phyloP scores from a whole-genome alignment of 495 filamentous ascomycete species.

The Xylaria flabelliformis region DNA sequence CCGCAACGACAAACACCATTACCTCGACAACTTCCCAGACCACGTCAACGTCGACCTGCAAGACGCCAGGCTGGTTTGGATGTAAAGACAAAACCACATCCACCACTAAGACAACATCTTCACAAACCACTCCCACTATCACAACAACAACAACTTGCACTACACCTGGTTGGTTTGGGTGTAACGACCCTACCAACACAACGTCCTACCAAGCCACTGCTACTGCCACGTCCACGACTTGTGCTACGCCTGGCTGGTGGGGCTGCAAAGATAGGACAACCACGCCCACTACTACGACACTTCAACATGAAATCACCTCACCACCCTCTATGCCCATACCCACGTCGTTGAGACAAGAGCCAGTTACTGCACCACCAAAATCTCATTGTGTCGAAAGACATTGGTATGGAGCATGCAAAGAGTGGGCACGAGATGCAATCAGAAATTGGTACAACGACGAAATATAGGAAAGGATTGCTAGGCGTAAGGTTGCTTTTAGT shows the following conservation, averaged over 20 bases:
- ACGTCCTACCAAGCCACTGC: conserved; percentile 53
- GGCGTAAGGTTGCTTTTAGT: not conserved
- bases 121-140: conserved; percentile 48
- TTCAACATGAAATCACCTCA: conserved; percentile 43
- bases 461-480: conserved; percentile 31
- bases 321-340: conserved; percentile 41
- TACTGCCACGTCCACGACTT: conserved; percentile 57
- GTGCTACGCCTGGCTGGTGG: conserved; percentile 68
- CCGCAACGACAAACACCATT: conserved; percentile 50
- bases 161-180: conserved; percentile 69
- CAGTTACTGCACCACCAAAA: conserved; percentile 35
- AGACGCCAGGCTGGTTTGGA: conserved; percentile 72
- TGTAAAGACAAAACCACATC: conserved; percentile 64
- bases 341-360: conserved; percentile 28
- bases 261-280: conserved; percentile 60
- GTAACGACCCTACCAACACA: conserved; percentile 54
- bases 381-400: conserved; percentile 44
- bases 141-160: conserved; percentile 60
- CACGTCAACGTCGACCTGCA: conserved; percentile 57
- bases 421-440: conserved; percentile 38
- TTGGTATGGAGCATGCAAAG: conserved; percentile 53
- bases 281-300: conserved; percentile 38
- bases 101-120: conserved; percentile 47
- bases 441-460: conserved; percentile 35
- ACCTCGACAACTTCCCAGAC: conserved; percentile 52